A percentile compares a stretch with the other conserved stretches of the same genome.
phyloP scores from a whole-genome alignment of 352 stramenopile species.

The Phytophthora sojae region DNA sequence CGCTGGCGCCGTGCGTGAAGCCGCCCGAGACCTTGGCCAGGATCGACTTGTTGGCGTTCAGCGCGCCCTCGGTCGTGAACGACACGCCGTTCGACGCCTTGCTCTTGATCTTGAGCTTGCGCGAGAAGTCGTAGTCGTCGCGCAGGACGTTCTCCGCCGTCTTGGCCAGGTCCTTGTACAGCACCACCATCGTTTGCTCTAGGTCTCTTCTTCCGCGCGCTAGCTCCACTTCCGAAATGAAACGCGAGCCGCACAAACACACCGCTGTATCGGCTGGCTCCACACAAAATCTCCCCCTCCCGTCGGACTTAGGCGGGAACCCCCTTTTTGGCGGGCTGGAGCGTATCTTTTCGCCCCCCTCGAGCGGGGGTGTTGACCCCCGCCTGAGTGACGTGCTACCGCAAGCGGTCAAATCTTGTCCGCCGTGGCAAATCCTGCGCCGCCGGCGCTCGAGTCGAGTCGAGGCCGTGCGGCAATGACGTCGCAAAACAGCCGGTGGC shows the following conservation, averaged over 20 bases:
- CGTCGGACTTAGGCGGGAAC: not conserved
- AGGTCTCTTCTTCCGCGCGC: conserved; percentile 11
- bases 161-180: conserved; percentile 88
- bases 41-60: conserved; percentile 87
- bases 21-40: conserved; percentile 80
- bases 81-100: conserved; percentile 77
- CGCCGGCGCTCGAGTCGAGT: not conserved
- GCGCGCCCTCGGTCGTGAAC: conserved; percentile 79
- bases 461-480: conserved; percentile 16
- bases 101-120: conserved; percentile 87
- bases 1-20: conserved; percentile 74
- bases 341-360: conserved; percentile 21
- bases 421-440: not conserved
- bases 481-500: conserved; percentile 24
- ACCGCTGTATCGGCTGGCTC: conserved; percentile 13
- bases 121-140: conserved; percentile 83
- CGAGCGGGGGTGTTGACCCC: too few species aligned
- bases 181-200: conserved; percentile 55
- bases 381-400: not conserved
- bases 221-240: conserved; percentile 59
- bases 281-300: conserved; percentile 37
- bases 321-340: not conserved
- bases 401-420: not conserved
- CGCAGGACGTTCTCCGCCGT: conserved; percentile 75
- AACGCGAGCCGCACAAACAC: conserved; percentile 42